Evolutionary conservation across 169 alveolate species (phyloP).

Genomic region (Theileria equi): DNA sequence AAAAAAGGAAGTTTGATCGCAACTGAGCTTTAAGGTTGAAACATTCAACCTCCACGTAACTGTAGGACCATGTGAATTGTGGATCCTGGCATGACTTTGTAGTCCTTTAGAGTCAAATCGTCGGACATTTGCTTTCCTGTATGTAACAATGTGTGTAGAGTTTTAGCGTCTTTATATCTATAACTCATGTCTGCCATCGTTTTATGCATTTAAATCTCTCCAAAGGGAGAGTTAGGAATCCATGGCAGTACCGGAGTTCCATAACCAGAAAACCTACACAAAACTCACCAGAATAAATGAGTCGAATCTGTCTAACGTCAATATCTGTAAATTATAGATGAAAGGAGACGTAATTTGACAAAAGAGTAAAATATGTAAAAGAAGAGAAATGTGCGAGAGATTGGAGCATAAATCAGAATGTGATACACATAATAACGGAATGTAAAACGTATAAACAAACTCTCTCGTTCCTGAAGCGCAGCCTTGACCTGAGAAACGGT

Average conservation of each 20-base stretch:
- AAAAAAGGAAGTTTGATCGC: background rate
- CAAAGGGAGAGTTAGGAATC: background rate
- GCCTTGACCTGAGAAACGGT: constrained; percentile 89
- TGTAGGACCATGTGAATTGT: constrained; percentile 94
- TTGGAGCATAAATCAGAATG: no score
- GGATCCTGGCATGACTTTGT: constrained; percentile 91
- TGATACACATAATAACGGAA: no score
- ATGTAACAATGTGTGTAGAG: constrained; percentile 1
- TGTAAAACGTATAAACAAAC: constrained; percentile 39
- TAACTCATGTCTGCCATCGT: no score
- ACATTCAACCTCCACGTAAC: constrained; percentile 83
- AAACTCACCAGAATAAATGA: constrained; percentile 79
- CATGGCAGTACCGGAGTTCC: background rate
- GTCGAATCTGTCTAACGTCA: constrained; percentile 85
- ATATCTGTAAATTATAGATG: constrained; percentile 54
- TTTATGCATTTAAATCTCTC: no score
- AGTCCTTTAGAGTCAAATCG: constrained; percentile 85
- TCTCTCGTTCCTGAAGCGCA: constrained; percentile 93
- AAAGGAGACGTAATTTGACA: no score
- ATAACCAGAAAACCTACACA: no score
- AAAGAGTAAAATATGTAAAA: no score
- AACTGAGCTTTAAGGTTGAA: no score
- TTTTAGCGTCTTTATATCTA: background rate
- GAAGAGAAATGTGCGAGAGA: no score
- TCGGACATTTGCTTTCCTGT: constrained; percentile 88